Base-by-base conservation (phyloP, 768 basidiomycete genomes). In the Psilocybe subaeruginosa region DNA sequence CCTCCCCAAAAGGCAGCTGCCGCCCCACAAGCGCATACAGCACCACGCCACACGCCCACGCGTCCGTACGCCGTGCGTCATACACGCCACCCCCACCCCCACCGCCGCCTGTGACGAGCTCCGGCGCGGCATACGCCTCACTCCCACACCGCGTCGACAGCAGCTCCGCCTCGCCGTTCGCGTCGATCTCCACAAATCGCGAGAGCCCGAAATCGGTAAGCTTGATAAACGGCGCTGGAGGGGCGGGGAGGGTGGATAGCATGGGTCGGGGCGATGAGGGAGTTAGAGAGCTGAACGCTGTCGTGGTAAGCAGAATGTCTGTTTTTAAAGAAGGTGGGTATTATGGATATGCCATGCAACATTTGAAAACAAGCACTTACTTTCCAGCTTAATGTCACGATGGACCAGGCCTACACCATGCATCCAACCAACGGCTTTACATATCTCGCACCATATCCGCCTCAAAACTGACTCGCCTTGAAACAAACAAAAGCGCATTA, bases 181-280 rank as follows among this genome's bases (percentile, higher is more conserved):
- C 68, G 31, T 81, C 74, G 12, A 87, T 81, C 66, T 91, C 85
- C 65, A 95, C 87, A 73, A 93, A 93, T 29, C 93, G 82, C 14
- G 92, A 87, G n/a, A 97, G 84, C 6, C 94, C 93, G 69, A 95
- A 97, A 71, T 97, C 94, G 46, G 91, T 90, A 8, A 95, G 79
- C 70, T 94, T 93, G 74, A 95, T 78, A 5, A 95, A 79, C 1
- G 91, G 87, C 0, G 78, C 64, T 0, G 84, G 77, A 1, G 80
- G 72, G 1, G 73, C 62, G 9, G 80, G 78, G 3, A 77, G 73
- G 2, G 76, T 74, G 0, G 61, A 62, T 8, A 73, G 66, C 0
- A 70, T 72, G 1, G 77, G 77, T 0, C 66, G 63, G 1, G 73
- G 60, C 0, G 73, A 70, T 41, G 58, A 27, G 5, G 50, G 59